Percentiles rank a stretch among this genome's conserved stretches.
These are phyloP conservation scores for Cordia subcordata DNA, from an alignment of 257 asterid species.

Conservation along the genomic window DNA sequence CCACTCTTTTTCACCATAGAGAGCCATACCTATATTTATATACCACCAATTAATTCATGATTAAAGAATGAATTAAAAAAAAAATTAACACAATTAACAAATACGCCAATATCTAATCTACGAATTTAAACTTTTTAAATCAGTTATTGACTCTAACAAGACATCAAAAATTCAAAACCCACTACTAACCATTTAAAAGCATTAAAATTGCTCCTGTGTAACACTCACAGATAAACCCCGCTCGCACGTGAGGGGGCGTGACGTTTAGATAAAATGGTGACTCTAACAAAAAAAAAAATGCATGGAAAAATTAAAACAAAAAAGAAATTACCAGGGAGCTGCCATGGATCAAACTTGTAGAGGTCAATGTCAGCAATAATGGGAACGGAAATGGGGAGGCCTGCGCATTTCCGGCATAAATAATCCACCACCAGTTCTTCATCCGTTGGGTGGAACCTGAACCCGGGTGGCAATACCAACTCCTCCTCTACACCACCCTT, in stretches of 20 bases:
- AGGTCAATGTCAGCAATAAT: constrained; percentile 3
- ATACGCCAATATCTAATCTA: no score
- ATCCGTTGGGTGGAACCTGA: constrained; percentile 6
- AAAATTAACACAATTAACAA: no score
- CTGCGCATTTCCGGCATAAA: neutral
- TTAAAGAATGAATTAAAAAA: no score
- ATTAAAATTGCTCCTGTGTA: no score
- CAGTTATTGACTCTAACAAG: no score
- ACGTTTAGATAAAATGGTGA: no score
- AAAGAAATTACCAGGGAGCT: neutral
- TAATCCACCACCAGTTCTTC: constrained; percentile 1
- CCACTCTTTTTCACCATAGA: constrained; percentile 6
- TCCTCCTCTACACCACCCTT: neutral
- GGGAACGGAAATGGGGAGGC: neutral
- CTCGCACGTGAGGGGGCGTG: no score
- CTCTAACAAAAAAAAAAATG: neutral
- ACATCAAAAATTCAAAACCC: no score
- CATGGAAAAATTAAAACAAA: neutral
- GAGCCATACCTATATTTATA: neutral
- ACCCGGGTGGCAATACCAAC: neutral
- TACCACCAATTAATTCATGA: neutral
- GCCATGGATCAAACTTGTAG: constrained; percentile 8
- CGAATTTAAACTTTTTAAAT: no score
- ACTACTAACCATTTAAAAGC: no score
- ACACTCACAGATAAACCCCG: no score